Percentiles rank a stretch among this genome's conserved stretches.
phyloP scores from a whole-genome alignment of 129 eudicot genomes.

The Gnaphalium uliginosum region DNA sequence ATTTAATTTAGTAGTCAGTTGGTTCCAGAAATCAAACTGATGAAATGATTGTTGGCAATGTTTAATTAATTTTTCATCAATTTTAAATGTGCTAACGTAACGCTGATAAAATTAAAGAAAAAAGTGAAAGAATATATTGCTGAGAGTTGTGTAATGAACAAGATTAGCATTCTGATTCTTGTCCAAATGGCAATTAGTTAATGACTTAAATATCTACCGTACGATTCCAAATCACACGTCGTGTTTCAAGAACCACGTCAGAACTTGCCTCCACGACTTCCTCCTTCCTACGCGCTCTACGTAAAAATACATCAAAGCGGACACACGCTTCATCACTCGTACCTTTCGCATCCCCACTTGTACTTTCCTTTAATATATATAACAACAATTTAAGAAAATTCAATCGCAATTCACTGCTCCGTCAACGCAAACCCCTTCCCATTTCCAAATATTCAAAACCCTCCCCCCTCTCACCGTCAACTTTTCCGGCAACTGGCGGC shows the following conservation, averaged over 20 bases:
- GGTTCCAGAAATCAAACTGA: too few relatives aligned
- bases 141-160: too few relatives aligned
- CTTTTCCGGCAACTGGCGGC: constrained; percentile 9
- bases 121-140: too few relatives aligned
- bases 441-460: constrained; percentile 27
- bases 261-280: constrained; percentile 34
- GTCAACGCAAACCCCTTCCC: constrained; percentile 36
- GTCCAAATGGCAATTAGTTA: not conserved
- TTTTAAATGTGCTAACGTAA: too few relatives aligned
- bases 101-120: too few relatives aligned
- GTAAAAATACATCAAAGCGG: constrained; percentile 35
- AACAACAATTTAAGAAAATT: constrained; percentile 10
- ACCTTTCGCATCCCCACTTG: constrained; percentile 3
- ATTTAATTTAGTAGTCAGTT: too few relatives aligned
- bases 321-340: not conserved
- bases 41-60: too few relatives aligned
- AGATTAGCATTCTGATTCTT: not conserved
- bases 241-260: constrained; percentile 26
- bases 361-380: constrained; percentile 15
- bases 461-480: constrained; percentile 9
- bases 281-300: constrained; percentile 16
- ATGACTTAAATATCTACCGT: not conserved
- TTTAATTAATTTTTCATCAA: too few relatives aligned
- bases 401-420: constrained; percentile 6
- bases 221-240: constrained; percentile 27